These are phyloP conservation scores for Capsicum chinense DNA, from an alignment of 257 asterid genomes.

Conservation along the genomic window DNA sequence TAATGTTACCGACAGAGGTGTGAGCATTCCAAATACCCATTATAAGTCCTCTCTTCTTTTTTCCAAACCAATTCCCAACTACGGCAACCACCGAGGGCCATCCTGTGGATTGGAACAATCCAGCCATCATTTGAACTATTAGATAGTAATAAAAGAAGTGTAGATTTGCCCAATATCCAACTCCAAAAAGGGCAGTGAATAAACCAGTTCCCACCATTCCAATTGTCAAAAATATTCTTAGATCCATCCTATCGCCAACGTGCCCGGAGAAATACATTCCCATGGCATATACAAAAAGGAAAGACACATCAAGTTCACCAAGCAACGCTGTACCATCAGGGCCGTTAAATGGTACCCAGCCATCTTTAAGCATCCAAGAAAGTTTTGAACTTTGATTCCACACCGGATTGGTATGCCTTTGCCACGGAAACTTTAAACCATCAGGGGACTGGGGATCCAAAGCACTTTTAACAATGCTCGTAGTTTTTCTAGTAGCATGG, in stretches of 20 bases:
- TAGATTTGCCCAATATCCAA: slow-evolving; percentile 83
- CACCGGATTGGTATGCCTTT: slow-evolving; percentile 48
- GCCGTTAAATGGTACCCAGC: slow-evolving; percentile 92
- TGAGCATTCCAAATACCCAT: slow-evolving; percentile 99
- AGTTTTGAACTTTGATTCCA: slow-evolving; percentile 37
- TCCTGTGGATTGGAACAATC: slow-evolving; percentile 93
- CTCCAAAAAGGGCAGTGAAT: slow-evolving; percentile 83
- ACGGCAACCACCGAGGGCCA: slow-evolving; percentile 99
- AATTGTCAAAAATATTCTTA: slow-evolving; percentile 69
- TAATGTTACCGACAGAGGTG: slow-evolving; percentile 91
- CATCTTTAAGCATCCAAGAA: slow-evolving; percentile 56
- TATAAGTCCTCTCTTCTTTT: slow-evolving; percentile 90
- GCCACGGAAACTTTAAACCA: slow-evolving; percentile 50
- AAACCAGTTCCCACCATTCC: slow-evolving; percentile 99
- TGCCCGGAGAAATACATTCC: slow-evolving; percentile 97
- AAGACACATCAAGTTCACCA: slow-evolving; percentile 92
- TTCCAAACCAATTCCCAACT: slow-evolving; percentile 97
- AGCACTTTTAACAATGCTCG: slow-evolving; percentile 90
- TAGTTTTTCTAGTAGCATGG: slow-evolving; percentile 93
- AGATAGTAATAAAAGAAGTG: slow-evolving; percentile 76
- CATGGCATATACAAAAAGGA: slow-evolving; percentile 79
- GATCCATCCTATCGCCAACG: slow-evolving; percentile 86
- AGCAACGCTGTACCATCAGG: slow-evolving; percentile 77
- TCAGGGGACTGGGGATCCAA: slow-evolving; percentile 85
- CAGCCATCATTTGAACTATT: slow-evolving; percentile 87